phyloP scores from a whole-genome alignment of 257 asterid species.

The Phtheirospermum japonicum region DNA sequence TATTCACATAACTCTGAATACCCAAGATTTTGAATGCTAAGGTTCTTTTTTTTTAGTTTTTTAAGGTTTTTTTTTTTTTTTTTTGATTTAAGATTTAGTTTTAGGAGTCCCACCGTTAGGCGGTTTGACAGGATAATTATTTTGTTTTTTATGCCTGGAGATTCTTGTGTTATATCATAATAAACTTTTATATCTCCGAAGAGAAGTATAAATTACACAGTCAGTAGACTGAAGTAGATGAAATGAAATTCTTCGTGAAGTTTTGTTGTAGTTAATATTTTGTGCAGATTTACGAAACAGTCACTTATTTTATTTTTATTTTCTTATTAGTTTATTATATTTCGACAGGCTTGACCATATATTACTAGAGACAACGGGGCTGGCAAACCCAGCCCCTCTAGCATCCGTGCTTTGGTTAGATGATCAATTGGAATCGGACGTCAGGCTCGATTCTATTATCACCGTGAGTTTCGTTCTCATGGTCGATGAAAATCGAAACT shows the following conservation, averaged over 20 bases:
- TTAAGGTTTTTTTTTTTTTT: too few relatives aligned
- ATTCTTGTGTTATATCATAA: too few relatives aligned
- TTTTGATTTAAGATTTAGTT: too few relatives aligned
- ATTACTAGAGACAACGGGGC: constrained; percentile 92
- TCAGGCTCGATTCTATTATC: constrained; percentile 83
- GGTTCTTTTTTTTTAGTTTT: too few relatives aligned
- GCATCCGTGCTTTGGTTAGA: constrained; percentile 99
- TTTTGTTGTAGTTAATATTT: constrained; percentile 7
- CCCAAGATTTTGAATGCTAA: too few relatives aligned
- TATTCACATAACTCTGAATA: too few relatives aligned
- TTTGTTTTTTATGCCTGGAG: too few relatives aligned
- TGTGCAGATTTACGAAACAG: constrained; percentile 5
- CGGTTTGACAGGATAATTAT: too few relatives aligned
- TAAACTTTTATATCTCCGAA: too few relatives aligned
- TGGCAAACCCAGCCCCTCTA: constrained; percentile 98
- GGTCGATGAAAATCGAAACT: constrained; percentile 16
- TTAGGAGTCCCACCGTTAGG: too few relatives aligned
- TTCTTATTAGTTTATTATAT: constrained; percentile 21
- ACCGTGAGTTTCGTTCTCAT: constrained; percentile 58
- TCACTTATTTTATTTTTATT: constrained; percentile 6
- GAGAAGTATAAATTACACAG: too few relatives aligned
- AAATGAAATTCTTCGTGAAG: constrained; percentile 16
- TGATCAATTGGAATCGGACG: constrained; percentile 89
- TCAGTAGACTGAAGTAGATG: not conserved
- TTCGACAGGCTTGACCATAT: constrained; percentile 88